Evolutionary conservation across 495 filamentous ascomycete species (phyloP), one percentile per base, ranked within the genome.

Genomic region (Penicillium manginii): DNA sequence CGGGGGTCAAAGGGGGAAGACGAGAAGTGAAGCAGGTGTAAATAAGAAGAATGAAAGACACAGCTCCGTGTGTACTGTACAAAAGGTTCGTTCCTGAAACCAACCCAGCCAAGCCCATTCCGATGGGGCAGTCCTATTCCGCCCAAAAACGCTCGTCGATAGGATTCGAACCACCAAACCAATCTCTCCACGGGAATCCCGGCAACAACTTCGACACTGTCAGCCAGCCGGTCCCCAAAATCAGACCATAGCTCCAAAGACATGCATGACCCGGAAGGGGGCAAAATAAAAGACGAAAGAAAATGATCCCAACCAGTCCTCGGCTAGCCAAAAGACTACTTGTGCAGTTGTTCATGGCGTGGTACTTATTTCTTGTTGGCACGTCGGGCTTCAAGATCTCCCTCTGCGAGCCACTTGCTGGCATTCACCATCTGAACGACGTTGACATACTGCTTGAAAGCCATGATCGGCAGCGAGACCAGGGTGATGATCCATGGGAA

Each of bases 351-450:
- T 50, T 18, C 14, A 18, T 12, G 12, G 33, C 7, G 12, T 32
- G 33, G 12, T 48, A n/a, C 21, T 60, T 69, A 74, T 50, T 66
- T 64, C 64, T 74, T 74, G 66, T 59, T 73, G 55, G 72, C 68
- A 52, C 62, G 65, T 14, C 67, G 65, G 26, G 53, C 56, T 42
- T 60, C 33, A n/a, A 71, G 59, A 50, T 98, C 94, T 18, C 92
- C 91, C 76, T 97, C 92, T 0, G 91, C 94, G 48, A 98, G 77
- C 90, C 92, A 97, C 65, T 84, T 84, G 74, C 90, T 89, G 10
- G 96, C 96, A 77, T 97, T 96, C 67, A 97, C 86, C 53, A 99
- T 80, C 76, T 99, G 96, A 43, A 98, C 81, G 35, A 97, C 83
- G 68, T 98, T 98, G 78, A 98, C 89, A 57, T 90, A 82, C 70